A percentile compares a stretch with the other conserved stretches of the same genome.
These are phyloP conservation scores for Carallia pectinifolia DNA, from an alignment of 345 rosid genomes.

Conservation along the genomic window DNA sequence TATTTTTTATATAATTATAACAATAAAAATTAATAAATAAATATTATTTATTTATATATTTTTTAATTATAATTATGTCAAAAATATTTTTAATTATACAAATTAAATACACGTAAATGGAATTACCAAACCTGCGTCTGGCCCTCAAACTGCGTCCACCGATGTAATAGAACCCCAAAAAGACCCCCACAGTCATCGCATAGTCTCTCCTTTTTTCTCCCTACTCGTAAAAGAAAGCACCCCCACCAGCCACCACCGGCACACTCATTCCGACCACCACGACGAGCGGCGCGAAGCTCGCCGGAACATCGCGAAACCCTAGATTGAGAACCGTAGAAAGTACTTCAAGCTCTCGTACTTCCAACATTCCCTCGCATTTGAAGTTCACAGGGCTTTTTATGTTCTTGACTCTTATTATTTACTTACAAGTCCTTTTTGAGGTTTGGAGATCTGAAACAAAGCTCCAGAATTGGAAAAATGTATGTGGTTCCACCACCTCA, in stretches of 20 bases:
- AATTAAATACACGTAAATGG: too few species aligned
- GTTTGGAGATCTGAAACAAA: conserved; percentile 3
- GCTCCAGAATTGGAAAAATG: conserved; percentile 51
- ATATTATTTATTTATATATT: too few species aligned
- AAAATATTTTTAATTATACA: too few species aligned
- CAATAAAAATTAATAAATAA: too few species aligned
- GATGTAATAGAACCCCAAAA: neutral
- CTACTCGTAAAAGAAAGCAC: neutral
- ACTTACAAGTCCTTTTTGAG: neutral
- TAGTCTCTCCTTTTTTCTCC: neutral
- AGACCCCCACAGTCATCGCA: neutral
- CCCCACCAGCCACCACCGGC: neutral
- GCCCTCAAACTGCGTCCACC: too few species aligned
- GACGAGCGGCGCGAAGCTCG: neutral
- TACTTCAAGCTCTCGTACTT: neutral
- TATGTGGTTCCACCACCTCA: conserved; percentile 88
- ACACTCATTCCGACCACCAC: neutral
- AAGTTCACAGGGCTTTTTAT: neutral
- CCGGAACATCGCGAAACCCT: conserved; percentile 13
- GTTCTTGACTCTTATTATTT: neutral
- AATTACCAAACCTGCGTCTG: too few species aligned
- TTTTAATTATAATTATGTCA: too few species aligned
- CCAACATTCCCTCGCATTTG: too few species aligned
- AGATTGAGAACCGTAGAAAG: neutral
- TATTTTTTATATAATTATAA: too few species aligned